Percentiles rank a stretch among this genome's conserved stretches.
Evolutionary conservation across 306 rosid genomes (phyloP).

Genomic region (Coriaria nepalensis): DNA sequence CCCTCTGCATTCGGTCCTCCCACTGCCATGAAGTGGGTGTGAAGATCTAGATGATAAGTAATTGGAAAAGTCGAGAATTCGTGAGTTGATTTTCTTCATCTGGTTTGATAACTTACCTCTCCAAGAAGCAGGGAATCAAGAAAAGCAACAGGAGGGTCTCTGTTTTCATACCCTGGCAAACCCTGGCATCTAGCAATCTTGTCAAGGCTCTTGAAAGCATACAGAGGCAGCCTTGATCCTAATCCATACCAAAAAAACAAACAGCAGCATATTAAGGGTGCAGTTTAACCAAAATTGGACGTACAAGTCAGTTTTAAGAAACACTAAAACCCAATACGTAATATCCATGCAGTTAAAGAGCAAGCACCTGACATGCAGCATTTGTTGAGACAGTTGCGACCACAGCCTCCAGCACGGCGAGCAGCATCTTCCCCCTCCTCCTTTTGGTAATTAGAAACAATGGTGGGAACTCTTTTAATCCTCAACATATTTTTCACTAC

Average conservation of each 20-base stretch:
- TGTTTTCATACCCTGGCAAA: constrained; percentile 16
- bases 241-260: constrained; percentile 7
- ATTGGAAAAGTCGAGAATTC: too few relatives aligned
- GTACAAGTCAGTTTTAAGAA: not conserved
- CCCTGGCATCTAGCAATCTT: constrained; percentile 22
- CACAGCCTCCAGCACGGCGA: constrained; percentile 56
- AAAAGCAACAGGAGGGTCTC: constrained; percentile 56
- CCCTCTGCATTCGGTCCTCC: constrained; percentile 91
- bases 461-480: constrained; percentile 87
- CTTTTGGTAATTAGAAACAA: constrained; percentile 81
- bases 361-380: constrained; percentile 74
- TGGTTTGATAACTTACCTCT: constrained; percentile 33
- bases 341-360: too few relatives aligned
- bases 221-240: constrained; percentile 86
- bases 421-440: constrained; percentile 47
- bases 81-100: constrained; percentile 1
- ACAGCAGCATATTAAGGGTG: not conserved
- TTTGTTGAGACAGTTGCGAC: constrained; percentile 57
- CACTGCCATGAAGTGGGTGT: constrained; percentile 32
- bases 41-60: not conserved
- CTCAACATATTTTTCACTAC: constrained; percentile 33
- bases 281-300: not conserved
- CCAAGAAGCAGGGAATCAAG: constrained; percentile 86
- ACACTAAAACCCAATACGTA: too few relatives aligned
- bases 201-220: constrained; percentile 50